A percentile compares a stretch with the other conserved stretches of the same genome.
Evolutionary conservation across 129 eudicot species (phyloP).

Genomic region (Sambucus nigra): DNA sequence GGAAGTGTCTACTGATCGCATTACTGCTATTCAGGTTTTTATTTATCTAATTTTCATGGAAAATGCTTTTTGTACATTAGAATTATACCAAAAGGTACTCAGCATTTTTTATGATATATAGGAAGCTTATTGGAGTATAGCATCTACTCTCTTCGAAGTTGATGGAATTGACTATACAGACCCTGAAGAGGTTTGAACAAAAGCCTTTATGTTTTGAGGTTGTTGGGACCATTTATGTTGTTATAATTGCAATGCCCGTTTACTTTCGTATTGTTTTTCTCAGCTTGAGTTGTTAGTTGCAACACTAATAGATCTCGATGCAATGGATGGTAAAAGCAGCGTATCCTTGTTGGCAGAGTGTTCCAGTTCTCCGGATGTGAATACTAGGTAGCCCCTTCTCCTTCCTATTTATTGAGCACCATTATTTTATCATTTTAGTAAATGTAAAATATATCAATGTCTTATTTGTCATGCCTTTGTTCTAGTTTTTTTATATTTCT

Average conservation of each 20-base stretch:
- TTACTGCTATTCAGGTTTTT: slow-evolving; percentile 75
- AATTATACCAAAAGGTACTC: slow-evolving; percentile 5
- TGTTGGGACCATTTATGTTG: background rate
- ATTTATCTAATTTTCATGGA: background rate
- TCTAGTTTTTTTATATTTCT: background rate
- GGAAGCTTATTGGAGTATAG: slow-evolving; percentile 95
- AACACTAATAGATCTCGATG: slow-evolving; percentile 94
- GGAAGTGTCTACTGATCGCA: slow-evolving; percentile 71
- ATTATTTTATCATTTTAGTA: background rate
- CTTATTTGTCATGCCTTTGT: no score
- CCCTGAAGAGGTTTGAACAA: slow-evolving; percentile 70
- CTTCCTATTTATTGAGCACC: background rate
- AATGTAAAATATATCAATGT: background rate
- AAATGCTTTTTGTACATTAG: no score
- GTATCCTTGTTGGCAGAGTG: slow-evolving; percentile 80
- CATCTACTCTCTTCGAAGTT: slow-evolving; percentile 84
- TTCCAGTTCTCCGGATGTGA: slow-evolving; percentile 88
- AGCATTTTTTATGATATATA: slow-evolving; percentile 15
- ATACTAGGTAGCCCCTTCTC: slow-evolving; percentile 54
- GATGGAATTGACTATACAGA: slow-evolving; percentile 95
- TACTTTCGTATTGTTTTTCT: slow-evolving; percentile 3
- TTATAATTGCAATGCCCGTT: slow-evolving; percentile 3
- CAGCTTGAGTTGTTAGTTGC: slow-evolving; percentile 95
- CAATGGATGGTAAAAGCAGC: slow-evolving; percentile 97
- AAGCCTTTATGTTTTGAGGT: slow-evolving; percentile 1